Evolutionary conservation across 352 stramenopile species (phyloP).

Genomic region (Thalassiosira hispida): DNA sequence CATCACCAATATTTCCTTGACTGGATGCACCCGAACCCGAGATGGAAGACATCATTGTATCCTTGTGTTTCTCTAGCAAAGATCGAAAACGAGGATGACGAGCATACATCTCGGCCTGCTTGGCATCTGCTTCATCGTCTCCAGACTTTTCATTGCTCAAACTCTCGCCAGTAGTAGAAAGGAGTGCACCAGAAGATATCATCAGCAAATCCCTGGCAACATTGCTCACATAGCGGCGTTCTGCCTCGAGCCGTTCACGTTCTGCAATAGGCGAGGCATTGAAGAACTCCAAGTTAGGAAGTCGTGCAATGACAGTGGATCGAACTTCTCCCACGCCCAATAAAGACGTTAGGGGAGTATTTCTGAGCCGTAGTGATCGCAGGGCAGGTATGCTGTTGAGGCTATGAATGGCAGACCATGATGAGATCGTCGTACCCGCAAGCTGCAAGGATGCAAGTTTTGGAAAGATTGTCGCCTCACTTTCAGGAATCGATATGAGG

Average conservation of each 20-base stretch:
- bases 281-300: slow-evolving; percentile 69
- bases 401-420: slow-evolving; percentile 67
- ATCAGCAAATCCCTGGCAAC: slow-evolving; percentile 61
- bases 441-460: slow-evolving; percentile 67
- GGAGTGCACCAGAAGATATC: slow-evolving; percentile 40
- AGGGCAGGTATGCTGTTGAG: slow-evolving; percentile 60
- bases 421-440: slow-evolving; percentile 60
- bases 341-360: slow-evolving; percentile 69
- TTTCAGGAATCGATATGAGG: slow-evolving; percentile 31
- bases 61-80: slow-evolving; percentile 51
- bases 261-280: slow-evolving; percentile 73
- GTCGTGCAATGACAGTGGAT: slow-evolving; percentile 70
- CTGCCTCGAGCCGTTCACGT: slow-evolving; percentile 77
- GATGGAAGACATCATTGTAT: slow-evolving; percentile 50
- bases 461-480: slow-evolving; percentile 34
- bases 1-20: slow-evolving; percentile 41
- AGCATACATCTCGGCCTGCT: slow-evolving; percentile 28
- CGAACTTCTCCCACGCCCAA: slow-evolving; percentile 72
- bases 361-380: slow-evolving; percentile 63
- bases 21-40: neutral
- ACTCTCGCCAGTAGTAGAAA: slow-evolving; percentile 11
- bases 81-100: slow-evolving; percentile 59
- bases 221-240: slow-evolving; percentile 76
- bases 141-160: neutral
- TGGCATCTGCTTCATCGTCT: slow-evolving; percentile 19